Evolutionary conservation across 1,284 basidiomycete species (phyloP).

Genomic region (Schizopora paradoxa): DNA sequence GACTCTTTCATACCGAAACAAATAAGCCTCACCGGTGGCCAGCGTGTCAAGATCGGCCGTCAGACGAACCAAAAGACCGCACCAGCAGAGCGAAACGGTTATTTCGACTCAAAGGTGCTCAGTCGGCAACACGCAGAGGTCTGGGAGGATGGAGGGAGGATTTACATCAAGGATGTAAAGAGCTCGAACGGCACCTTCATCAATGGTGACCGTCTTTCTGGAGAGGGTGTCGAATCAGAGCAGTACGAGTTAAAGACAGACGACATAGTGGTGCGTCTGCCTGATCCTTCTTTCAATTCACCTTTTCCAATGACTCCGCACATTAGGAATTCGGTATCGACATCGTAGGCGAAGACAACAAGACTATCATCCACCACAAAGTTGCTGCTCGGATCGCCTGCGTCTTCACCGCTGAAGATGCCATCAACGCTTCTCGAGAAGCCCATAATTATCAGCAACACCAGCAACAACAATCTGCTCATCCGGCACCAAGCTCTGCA

Average conservation of each 20-base stretch:
- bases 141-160: constrained; percentile 92
- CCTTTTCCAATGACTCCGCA: constrained; percentile 8
- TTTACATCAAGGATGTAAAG: constrained; percentile 98
- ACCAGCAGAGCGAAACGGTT: constrained; percentile 92
- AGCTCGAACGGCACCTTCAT: constrained; percentile 99
- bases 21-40: constrained; percentile 72
- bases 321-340: constrained; percentile 95
- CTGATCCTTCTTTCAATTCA: not conserved
- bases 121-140: constrained; percentile 96
- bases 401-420: constrained; percentile 84
- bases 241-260: constrained; percentile 93
- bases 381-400: constrained; percentile 93
- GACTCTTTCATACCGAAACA: constrained; percentile 96
- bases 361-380: constrained; percentile 97
- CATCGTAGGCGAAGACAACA: constrained; percentile 98
- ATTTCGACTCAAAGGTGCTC: constrained; percentile 96
- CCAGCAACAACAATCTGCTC: constrained; percentile 26
- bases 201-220: constrained; percentile 88
- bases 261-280: constrained; percentile 72
- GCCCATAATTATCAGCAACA: constrained; percentile 32
- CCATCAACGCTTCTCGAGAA: constrained; percentile 58
- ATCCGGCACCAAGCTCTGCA: constrained; percentile 4
- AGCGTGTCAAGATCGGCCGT: constrained; percentile 91
- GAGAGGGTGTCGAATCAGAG: constrained; percentile 89
- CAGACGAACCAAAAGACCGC: constrained; percentile 97